Percentiles rank a stretch among this genome's conserved stretches.
These are phyloP conservation scores for Pseudozyma sp. DNA, from an alignment of 1,284 basidiomycete species.

Conservation along the genomic window DNA sequence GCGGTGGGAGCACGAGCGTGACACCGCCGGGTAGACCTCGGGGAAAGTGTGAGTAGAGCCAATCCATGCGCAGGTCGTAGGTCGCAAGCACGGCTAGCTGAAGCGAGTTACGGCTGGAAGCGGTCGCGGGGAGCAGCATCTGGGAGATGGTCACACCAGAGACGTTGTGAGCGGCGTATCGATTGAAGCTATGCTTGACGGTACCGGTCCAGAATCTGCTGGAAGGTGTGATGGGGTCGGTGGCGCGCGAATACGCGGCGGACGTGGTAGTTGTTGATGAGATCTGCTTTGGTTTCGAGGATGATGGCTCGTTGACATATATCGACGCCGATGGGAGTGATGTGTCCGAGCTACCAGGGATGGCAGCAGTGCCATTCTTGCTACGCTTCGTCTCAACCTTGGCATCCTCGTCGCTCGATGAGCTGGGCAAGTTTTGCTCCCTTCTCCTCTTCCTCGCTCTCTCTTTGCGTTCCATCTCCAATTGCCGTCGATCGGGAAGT, in stretches of 20 bases:
- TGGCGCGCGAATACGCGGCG: slow-evolving; percentile 7
- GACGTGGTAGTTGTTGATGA: neutral
- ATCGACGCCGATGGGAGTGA: neutral
- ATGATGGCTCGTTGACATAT: neutral
- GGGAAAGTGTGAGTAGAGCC: slow-evolving; percentile 59
- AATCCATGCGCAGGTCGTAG: slow-evolving; percentile 60
- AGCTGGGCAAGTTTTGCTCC: slow-evolving; percentile 29
- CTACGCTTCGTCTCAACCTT: slow-evolving; percentile 10
- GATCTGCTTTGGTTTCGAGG: neutral
- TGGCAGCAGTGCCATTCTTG: neutral
- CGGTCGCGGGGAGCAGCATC: slow-evolving; percentile 54
- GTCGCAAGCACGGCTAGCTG: slow-evolving; percentile 55
- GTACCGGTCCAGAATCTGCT: slow-evolving; percentile 62
- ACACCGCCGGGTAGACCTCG: slow-evolving; percentile 27
- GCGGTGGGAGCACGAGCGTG: slow-evolving; percentile 56
- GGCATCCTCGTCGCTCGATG: slow-evolving; percentile 19
- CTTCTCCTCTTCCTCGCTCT: slow-evolving; percentile 46
- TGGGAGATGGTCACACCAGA: slow-evolving; percentile 41
- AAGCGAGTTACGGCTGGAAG: slow-evolving; percentile 31
- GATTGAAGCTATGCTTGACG: slow-evolving; percentile 59
- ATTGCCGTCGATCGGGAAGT: slow-evolving; percentile 51
- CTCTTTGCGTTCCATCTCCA: slow-evolving; percentile 57
- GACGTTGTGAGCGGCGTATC: slow-evolving; percentile 21
- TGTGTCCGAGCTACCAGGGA: neutral
- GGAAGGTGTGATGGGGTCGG: slow-evolving; percentile 26